Evolutionary conservation across 768 basidiomycete genomes (phyloP), one percentile per base, ranked within the genome.

Genomic region (Lactarius psammicola): DNA sequence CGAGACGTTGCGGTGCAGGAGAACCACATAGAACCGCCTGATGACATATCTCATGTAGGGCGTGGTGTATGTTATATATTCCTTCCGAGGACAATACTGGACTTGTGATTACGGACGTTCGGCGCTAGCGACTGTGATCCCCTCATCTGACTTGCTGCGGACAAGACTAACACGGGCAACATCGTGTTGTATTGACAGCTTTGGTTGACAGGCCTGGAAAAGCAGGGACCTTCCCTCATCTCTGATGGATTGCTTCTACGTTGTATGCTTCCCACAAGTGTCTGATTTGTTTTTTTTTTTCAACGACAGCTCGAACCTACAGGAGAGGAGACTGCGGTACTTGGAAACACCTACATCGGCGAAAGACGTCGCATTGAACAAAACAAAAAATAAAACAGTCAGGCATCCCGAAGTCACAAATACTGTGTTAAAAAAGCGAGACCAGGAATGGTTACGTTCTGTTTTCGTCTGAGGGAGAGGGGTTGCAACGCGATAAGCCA

Each of bases 371-470:
- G 20, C 18, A 36, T 28, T 20, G 28, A 30, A 55, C 38, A 11
- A 55, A 56, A 56, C 20, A n/a, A 26, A 26, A 6, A 23, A 51
- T 13, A 26, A n/a, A 26, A 26, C 49, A 28, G 23, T 15, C 8
- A 15, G 49, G 26, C 2, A 26, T 26, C 49, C n/a, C 49, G 10
- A 8, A 20, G 42, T 68, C 36, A 66, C n/a, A 65, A 30, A 61
- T 65, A 68, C 30, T 49, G 61, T 1, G 62, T 61, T 11, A 69
- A 2, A 6, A 68, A 67, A 7, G 58, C 67, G 9, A 67, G 26
- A 30, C 69, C 69, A 13, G 69, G 69, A 33, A 70, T 68, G 31
- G 67, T 40, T 40, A 70, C 63, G 33, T 60, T 53, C 38, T 68
- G 56, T 34, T 62, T 64, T 42, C 64, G 62, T 3, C 69, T 70